Evolutionary conservation across 1,139 yeast species (phyloP).

Genomic region (Yamadazyma dendronema): DNA sequence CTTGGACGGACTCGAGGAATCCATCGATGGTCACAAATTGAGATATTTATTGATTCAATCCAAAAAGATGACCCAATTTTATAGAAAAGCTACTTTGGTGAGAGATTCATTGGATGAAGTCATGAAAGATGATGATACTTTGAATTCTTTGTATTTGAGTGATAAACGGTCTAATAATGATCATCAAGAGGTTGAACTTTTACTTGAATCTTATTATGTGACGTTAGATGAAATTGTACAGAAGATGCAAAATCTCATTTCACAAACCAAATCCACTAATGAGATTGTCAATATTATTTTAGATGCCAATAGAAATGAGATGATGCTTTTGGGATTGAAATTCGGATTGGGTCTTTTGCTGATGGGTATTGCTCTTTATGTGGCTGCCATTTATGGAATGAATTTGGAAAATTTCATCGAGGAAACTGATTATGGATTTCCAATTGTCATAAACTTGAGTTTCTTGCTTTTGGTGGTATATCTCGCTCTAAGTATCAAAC

Average conservation of each 20-base stretch:
- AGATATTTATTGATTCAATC: constrained; percentile 43
- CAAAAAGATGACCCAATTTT: constrained; percentile 45
- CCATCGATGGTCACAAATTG: constrained; percentile 39
- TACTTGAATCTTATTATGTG: constrained; percentile 43
- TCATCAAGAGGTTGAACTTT: constrained; percentile 44
- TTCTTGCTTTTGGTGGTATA: constrained; percentile 25
- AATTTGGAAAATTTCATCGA: constrained; percentile 88
- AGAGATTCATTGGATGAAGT: constrained; percentile 40
- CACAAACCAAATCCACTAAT: constrained; percentile 46
- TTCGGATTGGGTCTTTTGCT: constrained; percentile 43
- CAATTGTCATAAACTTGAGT: constrained; percentile 29
- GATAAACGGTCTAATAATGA: constrained; percentile 32
- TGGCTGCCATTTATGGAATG: constrained; percentile 57
- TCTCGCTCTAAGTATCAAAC: constrained; percentile 28
- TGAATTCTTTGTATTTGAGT: constrained; percentile 40
- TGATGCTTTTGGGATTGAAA: constrained; percentile 45
- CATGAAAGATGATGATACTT: constrained; percentile 40
- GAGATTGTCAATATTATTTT: constrained; percentile 46
- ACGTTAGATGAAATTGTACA: constrained; percentile 48
- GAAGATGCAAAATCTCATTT: constrained; percentile 38
- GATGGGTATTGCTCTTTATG: constrained; percentile 38
- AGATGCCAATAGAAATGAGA: constrained; percentile 47
- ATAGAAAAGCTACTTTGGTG: constrained; percentile 40
- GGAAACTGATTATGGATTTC: constrained; percentile 57
- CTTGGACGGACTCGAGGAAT: constrained; percentile 35